Percentiles rank a stretch among this genome's conserved stretches.
Conservation (phyloP, 2,329 filamentous ascomycete species). For the Fusarium xylarioides region DNA sequence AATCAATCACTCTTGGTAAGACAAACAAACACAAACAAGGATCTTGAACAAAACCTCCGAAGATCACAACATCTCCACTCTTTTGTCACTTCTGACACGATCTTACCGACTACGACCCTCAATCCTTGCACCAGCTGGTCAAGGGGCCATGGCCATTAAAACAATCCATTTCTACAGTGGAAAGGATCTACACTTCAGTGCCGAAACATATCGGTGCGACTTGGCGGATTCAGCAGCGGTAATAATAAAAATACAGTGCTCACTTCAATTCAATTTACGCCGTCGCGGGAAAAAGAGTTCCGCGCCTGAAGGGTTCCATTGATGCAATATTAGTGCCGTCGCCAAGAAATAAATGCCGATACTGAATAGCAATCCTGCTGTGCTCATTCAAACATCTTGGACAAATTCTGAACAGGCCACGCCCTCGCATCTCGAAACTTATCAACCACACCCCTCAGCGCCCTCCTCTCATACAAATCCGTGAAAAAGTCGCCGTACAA, state of each 20-base stretch:
- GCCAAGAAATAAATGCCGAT: conserved; percentile 4
- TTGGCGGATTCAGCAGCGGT: neutral
- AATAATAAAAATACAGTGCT: neutral
- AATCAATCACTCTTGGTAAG: neutral
- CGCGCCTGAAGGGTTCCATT: neutral
- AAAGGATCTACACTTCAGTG: conserved; percentile 1
- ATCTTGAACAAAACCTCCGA: neutral
- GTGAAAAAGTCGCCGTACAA: conserved; percentile 55
- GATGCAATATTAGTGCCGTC: neutral
- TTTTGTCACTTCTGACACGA: neutral
- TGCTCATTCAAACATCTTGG: conserved; percentile 47
- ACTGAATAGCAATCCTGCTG: neutral
- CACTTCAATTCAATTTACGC: neutral
- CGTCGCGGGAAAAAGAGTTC: neutral
- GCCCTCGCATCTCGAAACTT: conserved; percentile 55
- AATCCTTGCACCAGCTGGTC: neutral
- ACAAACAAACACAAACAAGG: neutral
- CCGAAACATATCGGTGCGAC: conserved; percentile 18
- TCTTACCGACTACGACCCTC: conserved; percentile 10
- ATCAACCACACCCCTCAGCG: conserved; percentile 52
- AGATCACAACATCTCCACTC: neutral
- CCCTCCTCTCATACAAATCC: conserved; percentile 50
- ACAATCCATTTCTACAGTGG: neutral
- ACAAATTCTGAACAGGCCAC: conserved; percentile 51
- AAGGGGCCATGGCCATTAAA: neutral